Evolutionary conservation across 208 protist species (phyloP).

Genomic region (Angomonas desouzai): DNA sequence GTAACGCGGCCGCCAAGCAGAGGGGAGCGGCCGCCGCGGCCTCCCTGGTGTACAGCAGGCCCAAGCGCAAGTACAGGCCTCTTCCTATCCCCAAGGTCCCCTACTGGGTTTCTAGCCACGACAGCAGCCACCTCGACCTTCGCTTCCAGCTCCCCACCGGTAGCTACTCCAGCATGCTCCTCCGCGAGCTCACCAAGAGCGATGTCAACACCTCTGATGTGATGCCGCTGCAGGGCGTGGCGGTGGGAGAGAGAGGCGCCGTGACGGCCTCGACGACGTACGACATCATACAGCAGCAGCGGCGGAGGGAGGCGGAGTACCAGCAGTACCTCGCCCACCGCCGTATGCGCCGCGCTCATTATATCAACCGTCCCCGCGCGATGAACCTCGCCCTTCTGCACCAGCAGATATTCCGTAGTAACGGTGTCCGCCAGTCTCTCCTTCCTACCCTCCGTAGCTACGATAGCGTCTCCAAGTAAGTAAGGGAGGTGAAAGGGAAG

Average conservation of each 20-base stretch:
- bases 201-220: conserved; percentile 78
- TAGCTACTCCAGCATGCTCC: conserved; percentile 72
- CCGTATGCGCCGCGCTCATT: conserved; percentile 44
- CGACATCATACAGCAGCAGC: conserved; percentile 4
- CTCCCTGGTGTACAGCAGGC: conserved; percentile 5
- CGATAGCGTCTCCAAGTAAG: conserved; percentile 78
- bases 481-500: not conserved
- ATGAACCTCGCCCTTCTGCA: conserved; percentile 75
- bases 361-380: conserved; percentile 46
- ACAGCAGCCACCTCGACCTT: conserved; percentile 56
- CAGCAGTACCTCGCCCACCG: conserved; percentile 49
- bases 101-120: conserved; percentile 69
- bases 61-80: conserved; percentile 8
- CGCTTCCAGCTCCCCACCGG: conserved; percentile 50
- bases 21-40: not conserved
- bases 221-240: conserved; percentile 19
- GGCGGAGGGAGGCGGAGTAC: not conserved
- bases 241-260: not conserved
- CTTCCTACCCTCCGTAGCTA: conserved; percentile 80
- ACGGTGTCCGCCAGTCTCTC: conserved; percentile 67
- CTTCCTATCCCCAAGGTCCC: conserved; percentile 40
- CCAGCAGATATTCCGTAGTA: conserved; percentile 83
- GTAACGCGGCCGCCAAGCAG: not conserved
- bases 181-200: conserved; percentile 81
- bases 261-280: not conserved